These are phyloP conservation scores for Blepharisma undulans DNA, from an alignment of 169 alveolate genomes.

Conservation along the genomic window DNA sequence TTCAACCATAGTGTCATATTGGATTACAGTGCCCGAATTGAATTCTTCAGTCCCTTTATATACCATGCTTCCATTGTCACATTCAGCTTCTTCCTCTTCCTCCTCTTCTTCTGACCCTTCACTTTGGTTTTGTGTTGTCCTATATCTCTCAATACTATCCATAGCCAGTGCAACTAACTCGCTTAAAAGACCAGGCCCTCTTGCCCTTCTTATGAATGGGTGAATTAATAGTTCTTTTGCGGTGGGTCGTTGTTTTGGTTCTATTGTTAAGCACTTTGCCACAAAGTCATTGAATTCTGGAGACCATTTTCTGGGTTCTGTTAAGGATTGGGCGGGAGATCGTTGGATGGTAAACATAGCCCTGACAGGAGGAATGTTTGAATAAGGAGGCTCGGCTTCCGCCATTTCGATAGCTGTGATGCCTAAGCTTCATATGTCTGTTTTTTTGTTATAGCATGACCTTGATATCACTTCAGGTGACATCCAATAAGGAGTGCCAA, in stretches of 20 bases:
- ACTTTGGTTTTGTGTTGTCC: not conserved
- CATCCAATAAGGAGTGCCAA: slow-evolving; percentile 85
- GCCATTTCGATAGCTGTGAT: slow-evolving; percentile 77
- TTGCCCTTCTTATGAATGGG: slow-evolving; percentile 43
- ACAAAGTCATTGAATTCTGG: slow-evolving; percentile 67
- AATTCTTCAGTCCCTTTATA: slow-evolving; percentile 33
- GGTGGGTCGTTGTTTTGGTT: slow-evolving; percentile 58
- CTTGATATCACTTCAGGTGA: slow-evolving; percentile 76
- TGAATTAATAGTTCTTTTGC: slow-evolving; percentile 61
- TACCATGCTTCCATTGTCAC: slow-evolving; percentile 2
- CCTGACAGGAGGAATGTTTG: slow-evolving; percentile 51
- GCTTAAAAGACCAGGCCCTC: slow-evolving; percentile 24
- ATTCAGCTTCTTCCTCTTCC: slow-evolving; percentile 7
- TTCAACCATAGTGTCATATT: slow-evolving; percentile 36
- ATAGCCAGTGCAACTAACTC: not conserved
- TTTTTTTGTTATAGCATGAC: slow-evolving; percentile 64
- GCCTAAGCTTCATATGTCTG: slow-evolving; percentile 80
- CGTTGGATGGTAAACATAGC: slow-evolving; percentile 57
- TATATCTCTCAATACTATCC: slow-evolving; percentile 25
- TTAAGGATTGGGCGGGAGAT: slow-evolving; percentile 62
- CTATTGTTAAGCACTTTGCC: slow-evolving; percentile 47
- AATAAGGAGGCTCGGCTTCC: slow-evolving; percentile 79
- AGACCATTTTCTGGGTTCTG: slow-evolving; percentile 58
- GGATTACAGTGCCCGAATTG: slow-evolving; percentile 32
- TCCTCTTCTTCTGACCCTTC: not conserved